phyloP scores from a whole-genome alignment of 176 grass and related monocot species.

The Musa beccarii region DNA sequence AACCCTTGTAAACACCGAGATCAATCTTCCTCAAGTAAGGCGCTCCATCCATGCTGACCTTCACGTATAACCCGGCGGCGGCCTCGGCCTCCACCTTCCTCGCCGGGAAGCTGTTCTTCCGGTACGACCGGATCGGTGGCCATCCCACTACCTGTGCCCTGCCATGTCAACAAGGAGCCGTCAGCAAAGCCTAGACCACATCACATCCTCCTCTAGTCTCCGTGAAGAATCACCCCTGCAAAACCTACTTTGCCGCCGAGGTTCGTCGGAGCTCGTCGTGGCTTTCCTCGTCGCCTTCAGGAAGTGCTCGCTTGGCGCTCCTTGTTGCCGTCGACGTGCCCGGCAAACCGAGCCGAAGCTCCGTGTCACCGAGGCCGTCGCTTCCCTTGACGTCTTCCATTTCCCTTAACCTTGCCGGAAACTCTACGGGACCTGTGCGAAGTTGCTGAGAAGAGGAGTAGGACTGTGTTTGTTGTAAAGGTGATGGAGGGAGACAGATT shows the following conservation, averaged over 20 bases:
- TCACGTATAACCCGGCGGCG: conserved; percentile 18
- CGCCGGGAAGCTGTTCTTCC: conserved; percentile 72
- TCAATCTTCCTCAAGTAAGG: conserved; percentile 83
- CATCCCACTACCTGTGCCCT: conserved; percentile 87
- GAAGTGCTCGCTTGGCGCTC: conserved; percentile 38
- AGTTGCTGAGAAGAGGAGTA: background rate
- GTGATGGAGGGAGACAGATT: background rate
- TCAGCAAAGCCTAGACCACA: conserved; percentile 2
- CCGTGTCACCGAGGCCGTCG: conserved; percentile 58
- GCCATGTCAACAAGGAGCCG: conserved; percentile 2
- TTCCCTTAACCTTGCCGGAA: background rate
- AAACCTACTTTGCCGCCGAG: conserved; percentile 16
- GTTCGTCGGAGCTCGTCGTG: background rate
- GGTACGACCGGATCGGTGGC: conserved; percentile 74
- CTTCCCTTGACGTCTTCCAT: conserved; percentile 37
- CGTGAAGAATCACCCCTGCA: background rate
- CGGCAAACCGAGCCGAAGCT: conserved; percentile 82
- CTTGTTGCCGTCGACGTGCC: conserved; percentile 28
- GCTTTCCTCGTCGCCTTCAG: background rate
- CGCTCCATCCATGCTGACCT: conserved; percentile 92
- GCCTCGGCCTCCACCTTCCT: conserved; percentile 28
- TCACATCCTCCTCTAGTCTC: conserved; percentile 2
- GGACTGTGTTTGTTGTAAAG: background rate
- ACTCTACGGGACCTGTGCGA: background rate
- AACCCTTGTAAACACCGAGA: conserved; percentile 66